Conservation (phyloP, 352 stramenopile species). For the Pythium scleroteichum region DNA sequence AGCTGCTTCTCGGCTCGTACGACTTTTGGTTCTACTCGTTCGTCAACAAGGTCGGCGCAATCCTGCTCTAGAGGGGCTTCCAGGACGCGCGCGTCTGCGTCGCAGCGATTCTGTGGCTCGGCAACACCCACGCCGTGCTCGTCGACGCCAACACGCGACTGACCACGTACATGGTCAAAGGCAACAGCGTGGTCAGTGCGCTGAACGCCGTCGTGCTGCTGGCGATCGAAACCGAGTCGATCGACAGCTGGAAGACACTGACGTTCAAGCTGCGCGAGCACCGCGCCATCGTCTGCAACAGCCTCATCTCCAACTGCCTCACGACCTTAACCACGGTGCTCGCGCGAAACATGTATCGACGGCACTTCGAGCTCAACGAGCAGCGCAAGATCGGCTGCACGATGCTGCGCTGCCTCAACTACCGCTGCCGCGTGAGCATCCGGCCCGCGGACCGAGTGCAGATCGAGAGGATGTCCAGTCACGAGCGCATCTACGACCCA, state of each 20-base stretch:
- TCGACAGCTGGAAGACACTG: conserved; percentile 4
- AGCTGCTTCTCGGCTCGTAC: conserved; percentile 31
- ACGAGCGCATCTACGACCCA: conserved; percentile 2
- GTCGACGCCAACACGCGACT: conserved; percentile 28
- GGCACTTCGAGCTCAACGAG: conserved; percentile 6
- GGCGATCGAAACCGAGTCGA: conserved; percentile 17
- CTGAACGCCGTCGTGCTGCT: conserved; percentile 21
- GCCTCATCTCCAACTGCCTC: conserved; percentile 23
- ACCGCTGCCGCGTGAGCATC: conserved; percentile 23
- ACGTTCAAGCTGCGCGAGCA: neutral
- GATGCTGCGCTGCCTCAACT: conserved; percentile 32
- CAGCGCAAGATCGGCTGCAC: conserved; percentile 21
- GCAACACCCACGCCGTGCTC: conserved; percentile 21
- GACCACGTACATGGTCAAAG: neutral
- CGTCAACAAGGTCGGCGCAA: conserved; percentile 17
- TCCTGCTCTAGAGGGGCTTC: conserved; percentile 23
- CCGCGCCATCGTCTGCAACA: conserved; percentile 3
- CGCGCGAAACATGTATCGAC: conserved; percentile 11
- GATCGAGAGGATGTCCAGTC: neutral
- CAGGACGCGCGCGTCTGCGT: conserved; percentile 23
- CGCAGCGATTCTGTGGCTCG: conserved; percentile 16
- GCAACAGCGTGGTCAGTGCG: neutral
- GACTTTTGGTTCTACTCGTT: conserved; percentile 45
- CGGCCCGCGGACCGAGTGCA: neutral
- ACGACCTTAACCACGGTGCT: conserved; percentile 20